Evolutionary conservation across 139 green algal genomes (phyloP), one percentile per base, ranked within the genome.

Genomic region (Micractinium conductrix): DNA sequence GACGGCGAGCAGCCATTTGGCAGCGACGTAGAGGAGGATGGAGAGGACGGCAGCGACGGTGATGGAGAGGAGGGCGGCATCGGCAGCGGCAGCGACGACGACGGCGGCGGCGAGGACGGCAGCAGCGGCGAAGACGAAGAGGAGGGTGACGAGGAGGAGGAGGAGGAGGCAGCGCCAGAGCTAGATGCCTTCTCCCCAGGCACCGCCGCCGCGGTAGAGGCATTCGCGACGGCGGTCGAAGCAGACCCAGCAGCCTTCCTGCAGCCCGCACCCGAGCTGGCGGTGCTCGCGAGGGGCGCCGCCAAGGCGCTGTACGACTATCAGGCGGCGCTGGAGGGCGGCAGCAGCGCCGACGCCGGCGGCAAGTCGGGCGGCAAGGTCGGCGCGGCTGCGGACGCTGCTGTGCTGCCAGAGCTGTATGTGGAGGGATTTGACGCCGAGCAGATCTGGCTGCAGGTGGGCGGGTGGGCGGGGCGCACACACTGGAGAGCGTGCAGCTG

Each of bases 401-500:
- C 19, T 30, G 70, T 30, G 10, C 44, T 85, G 63, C 72, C 83
- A 8, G 79, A 92, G 75, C 88, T 95, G 43, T 84, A 90, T 68
- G 82, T 93, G 7, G 87, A 94, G 17, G 91, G 91, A 22, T 95
- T 95, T 86, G 92, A 96, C 58, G 82, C 92, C 8, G 93, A 96
- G 84, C 92, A 95, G 83, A 91, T 96, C 44, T 96, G 93, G 93
- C 78, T 87, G 44, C 93, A n/a, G n/a, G n/a, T n/a, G n/a, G n/a
- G n/a, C n/a, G n/a, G n/a, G n/a, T n/a, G n/a, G n/a, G n/a, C n/a
- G n/a, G n/a, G n/a, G n/a, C n/a, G n/a, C n/a, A n/a, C n/a, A n/a
- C n/a, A n/a, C n/a, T n/a, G n/a, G n/a, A n/a, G n/a, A n/a, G n/a
- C n/a, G n/a, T n/a, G n/a, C n/a, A n/a, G n/a, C n/a, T n/a, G n/a